Evolutionary conservation across 2,329 filamentous ascomycete species (phyloP).

Genomic region (Rhynchosporium secalis): DNA sequence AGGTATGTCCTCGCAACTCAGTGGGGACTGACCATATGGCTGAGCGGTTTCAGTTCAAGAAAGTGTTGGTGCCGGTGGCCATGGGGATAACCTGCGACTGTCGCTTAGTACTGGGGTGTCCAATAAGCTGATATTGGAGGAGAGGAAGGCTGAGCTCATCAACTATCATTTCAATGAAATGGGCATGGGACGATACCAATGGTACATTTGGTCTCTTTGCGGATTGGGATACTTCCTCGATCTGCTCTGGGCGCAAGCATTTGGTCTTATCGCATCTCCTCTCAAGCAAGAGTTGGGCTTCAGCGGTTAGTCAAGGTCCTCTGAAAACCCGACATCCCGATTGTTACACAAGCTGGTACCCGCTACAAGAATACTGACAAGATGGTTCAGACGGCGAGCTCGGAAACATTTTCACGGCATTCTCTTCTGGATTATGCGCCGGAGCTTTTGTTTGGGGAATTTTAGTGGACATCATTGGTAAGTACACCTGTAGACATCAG

Average conservation of each 20-base stretch:
- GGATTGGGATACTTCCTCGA: conserved; percentile 37
- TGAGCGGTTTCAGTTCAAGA: background rate
- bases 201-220: conserved; percentile 35
- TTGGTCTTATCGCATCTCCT: conserved; percentile 32
- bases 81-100: background rate
- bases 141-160: conserved; percentile 26
- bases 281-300: conserved; percentile 31
- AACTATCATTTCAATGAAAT: conserved; percentile 28
- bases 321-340: background rate
- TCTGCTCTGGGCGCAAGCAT: conserved; percentile 33
- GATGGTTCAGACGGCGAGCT: conserved; percentile 19
- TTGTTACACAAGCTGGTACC: background rate
- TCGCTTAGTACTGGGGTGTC: background rate
- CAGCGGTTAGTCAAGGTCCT: conserved; percentile 16
- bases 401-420: conserved; percentile 29
- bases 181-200: conserved; percentile 36
- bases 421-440: conserved; percentile 28
- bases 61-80: background rate
- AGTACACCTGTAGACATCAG: background rate
- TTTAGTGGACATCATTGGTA: conserved; percentile 34
- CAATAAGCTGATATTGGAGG: conserved; percentile 16
- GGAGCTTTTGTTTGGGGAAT: conserved; percentile 33
- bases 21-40: background rate
- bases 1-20: background rate
- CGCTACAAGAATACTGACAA: background rate